Evolutionary conservation across 345 rosid genomes (phyloP).

Genomic region (Fremontodendron californicum): DNA sequence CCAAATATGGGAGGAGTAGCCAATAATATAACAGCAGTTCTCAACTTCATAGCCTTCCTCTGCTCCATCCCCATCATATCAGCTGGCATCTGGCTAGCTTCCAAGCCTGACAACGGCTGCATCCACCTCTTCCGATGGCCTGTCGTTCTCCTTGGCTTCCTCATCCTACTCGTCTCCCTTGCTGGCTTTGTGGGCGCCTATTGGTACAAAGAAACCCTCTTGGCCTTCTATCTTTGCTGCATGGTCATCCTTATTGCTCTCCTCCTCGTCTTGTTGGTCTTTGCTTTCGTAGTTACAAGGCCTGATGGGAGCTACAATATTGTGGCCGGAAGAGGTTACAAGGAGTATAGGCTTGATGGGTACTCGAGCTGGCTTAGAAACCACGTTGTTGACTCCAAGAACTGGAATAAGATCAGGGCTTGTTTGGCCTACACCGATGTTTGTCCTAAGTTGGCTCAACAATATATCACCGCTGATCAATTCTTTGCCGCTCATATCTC

Average conservation of each 20-base stretch:
- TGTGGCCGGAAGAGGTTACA: slow-evolving; percentile 61
- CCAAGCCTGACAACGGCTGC: slow-evolving; percentile 80
- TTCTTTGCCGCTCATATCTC: slow-evolving; percentile 55
- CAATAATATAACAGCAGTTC: slow-evolving; percentile 80
- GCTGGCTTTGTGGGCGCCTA: slow-evolving; percentile 85
- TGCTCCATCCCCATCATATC: slow-evolving; percentile 85
- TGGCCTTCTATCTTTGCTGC: slow-evolving; percentile 79
- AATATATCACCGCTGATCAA: slow-evolving; percentile 63
- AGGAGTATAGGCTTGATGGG: slow-evolving; percentile 66
- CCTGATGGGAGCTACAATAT: slow-evolving; percentile 59
- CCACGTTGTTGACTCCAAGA: slow-evolving; percentile 50
- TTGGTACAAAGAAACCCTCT: slow-evolving; percentile 73
- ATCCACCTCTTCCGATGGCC: slow-evolving; percentile 83
- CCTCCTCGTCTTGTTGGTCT: slow-evolving; percentile 60
- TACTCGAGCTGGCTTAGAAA: slow-evolving; percentile 67
- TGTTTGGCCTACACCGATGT: slow-evolving; percentile 64
- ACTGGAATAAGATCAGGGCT: slow-evolving; percentile 62
- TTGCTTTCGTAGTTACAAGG: slow-evolving; percentile 78
- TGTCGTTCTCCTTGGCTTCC: slow-evolving; percentile 68
- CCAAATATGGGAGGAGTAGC: slow-evolving; percentile 61
- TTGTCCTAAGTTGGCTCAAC: slow-evolving; percentile 55
- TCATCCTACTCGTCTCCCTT: slow-evolving; percentile 78
- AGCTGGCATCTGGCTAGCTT: slow-evolving; percentile 86
- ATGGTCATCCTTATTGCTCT: slow-evolving; percentile 81
- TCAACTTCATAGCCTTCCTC: slow-evolving; percentile 74